Base-by-base conservation (phyloP, 2,329 filamentous ascomycete genomes). In the Colletotrichum simmondsii region DNA sequence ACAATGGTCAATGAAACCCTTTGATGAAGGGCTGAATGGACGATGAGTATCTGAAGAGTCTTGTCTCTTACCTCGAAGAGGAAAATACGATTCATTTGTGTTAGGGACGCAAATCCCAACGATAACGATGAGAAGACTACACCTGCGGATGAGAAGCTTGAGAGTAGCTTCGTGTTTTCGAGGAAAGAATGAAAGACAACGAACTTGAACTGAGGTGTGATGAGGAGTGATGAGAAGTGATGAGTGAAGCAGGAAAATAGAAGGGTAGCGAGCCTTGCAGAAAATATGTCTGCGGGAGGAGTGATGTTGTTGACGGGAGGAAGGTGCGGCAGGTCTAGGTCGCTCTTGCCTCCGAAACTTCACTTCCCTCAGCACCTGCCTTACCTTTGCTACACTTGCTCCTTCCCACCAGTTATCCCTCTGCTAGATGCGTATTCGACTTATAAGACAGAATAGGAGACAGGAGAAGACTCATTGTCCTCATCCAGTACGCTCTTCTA, bases 401-500 rank as follows among this genome's bases (percentile, higher is more conserved):
- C 37, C 37, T 42, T 42, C 37, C 37, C 37, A 19, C 16, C 6
- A 46, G 32, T 30, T 65, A 24, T 54, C 42, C 30, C 42, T 62
- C 37, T 65, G 67, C 54, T 60, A 61, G 61, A 62, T 65, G 19
- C 53, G 65, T 24, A 42, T 66, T 35, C 52, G 67, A 65, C 42
- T 35, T 66, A 22, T 8, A 28, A 10, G 67, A 70, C 42, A 1
- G 37, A 19, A 19, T 3, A 42, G 6, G 37, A 42, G 37, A 10
- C 30, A 2, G 30, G 30, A 19, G 37, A 42, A 42, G 37, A 42
- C 16, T 42, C 16, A 19, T 42, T 8, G 3, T 19, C 16, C 37
- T 19, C 14, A 19, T 42, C 37, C 16, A 19, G 5, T 19, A 6
- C 37, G 14, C 37, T 42, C 37, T 19, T 42, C 37, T 7, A 19